Percentiles rank a stretch among this genome's conserved stretches.
Conservation (phyloP, 2,329 filamentous ascomycete species). For the Didymella exigua region DNA sequence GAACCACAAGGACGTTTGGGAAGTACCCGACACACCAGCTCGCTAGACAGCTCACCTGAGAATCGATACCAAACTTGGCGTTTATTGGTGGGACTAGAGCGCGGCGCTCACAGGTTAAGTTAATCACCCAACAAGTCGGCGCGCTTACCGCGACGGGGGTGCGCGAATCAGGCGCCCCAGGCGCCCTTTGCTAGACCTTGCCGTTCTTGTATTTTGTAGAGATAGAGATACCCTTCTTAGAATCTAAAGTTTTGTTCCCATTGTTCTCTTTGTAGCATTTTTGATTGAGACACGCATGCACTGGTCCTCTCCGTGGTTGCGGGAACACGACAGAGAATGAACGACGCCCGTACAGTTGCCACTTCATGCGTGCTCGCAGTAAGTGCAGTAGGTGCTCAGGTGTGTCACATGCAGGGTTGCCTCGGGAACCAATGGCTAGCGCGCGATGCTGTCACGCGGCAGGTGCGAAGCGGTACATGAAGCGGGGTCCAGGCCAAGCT, state of each 20-base stretch:
- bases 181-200: not conserved
- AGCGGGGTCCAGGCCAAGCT: conserved; percentile 13
- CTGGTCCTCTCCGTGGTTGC: not conserved
- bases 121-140: not conserved
- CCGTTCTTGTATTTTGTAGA: not conserved
- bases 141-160: not conserved
- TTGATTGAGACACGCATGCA: not conserved
- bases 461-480: not conserved
- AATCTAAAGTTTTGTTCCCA: not conserved
- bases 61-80: conserved; percentile 2
- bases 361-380: conserved; percentile 8
- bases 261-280: not conserved
- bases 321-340: not conserved
- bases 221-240: conserved; percentile 18
- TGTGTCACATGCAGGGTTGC: conserved; percentile 11
- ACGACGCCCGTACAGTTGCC: conserved; percentile 6
- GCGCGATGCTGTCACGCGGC: conserved; percentile 11
- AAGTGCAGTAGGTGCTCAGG: conserved; percentile 3
- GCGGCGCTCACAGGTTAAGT: conserved; percentile 2
- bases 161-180: not conserved
- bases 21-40: conserved; percentile 53
- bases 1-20: conserved; percentile 48
- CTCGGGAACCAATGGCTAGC: conserved; percentile 10
- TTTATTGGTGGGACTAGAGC: conserved; percentile 10
- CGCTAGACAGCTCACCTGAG: conserved; percentile 5